Base-by-base conservation (phyloP, 352 stramenopile genomes). In the Albugo candida region DNA sequence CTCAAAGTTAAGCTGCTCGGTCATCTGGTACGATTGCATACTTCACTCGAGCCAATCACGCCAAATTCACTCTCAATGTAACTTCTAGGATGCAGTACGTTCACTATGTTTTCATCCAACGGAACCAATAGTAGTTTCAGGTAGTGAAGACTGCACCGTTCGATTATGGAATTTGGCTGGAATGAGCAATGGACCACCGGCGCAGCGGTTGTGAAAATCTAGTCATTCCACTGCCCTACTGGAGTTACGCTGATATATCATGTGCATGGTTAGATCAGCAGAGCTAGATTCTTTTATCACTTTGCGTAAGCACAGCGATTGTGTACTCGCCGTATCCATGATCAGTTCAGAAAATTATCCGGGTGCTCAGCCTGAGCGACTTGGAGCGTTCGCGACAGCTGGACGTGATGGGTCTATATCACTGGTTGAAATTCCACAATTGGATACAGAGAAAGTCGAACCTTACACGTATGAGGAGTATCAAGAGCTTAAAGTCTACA, bases 1-100 rank as follows among this genome's bases (percentile, higher is more conserved):
- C 68, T 87, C 46, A 92, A 92, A 61, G 54, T 85, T 20, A 88
- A 89, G 56, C 57, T 92, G 19, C 81, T 70, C 2, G 72, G 75
- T 13, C 79, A 92, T 58, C 74, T 92, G 66, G 75, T 87, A n/a
- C 27, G 16, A 20, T 11, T 53, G 12, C 48, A 12, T 19, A 6
- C 12, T 43, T 43, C 3, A 43, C 8, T 8, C 8, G 38, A 3
- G 3, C 17, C 16, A 36, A 21, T 47, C 13, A n/a, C 21, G 16
- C 19, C 17, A 18, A 49, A 10, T 31, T 10, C 17, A 36, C 17
- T 52, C 21, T 41, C 44, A 18, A 13, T 41, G 11, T n/a, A 18
- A 5, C 14, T 5, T 13, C 36, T 48, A 87, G 75, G 79, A 92
- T 55, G 76, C 71, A 31, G 70, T 92, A 19, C 67, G 79, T 41